phyloP scores from a whole-genome alignment of 148 eudicot species.

The Polygonum maritimum region DNA sequence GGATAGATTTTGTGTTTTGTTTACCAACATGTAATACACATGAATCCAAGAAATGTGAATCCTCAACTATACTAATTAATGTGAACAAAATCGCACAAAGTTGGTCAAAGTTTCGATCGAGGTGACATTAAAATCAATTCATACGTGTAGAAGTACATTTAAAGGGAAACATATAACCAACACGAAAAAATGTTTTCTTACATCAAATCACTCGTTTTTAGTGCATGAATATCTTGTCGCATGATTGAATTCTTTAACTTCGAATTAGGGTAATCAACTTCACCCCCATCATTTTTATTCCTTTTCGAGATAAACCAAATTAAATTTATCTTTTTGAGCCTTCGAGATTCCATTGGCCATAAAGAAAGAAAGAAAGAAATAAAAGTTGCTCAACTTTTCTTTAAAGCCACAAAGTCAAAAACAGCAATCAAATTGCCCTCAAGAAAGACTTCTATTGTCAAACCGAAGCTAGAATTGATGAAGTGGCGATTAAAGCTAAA shows the following conservation, averaged over 20 bases:
- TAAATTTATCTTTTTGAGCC: background rate
- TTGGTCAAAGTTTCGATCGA: too few species aligned
- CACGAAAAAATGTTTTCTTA: background rate
- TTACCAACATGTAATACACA: too few species aligned
- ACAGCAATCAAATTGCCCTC: background rate
- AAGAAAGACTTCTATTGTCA: background rate
- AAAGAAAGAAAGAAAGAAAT: background rate
- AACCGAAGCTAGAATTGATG: background rate
- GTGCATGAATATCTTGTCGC: background rate
- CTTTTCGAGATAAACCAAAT: too few species aligned
- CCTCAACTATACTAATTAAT: too few species aligned
- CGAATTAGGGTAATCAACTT: background rate
- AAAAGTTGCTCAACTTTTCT: background rate
- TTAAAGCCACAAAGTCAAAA: background rate
- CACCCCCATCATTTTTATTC: background rate
- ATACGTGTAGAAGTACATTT: background rate
- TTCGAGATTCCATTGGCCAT: background rate
- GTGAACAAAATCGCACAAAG: too few species aligned
- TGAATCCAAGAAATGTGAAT: too few species aligned
- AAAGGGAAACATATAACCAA: background rate
- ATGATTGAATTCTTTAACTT: background rate
- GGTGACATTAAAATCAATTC: too few species aligned
- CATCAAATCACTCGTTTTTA: background rate
- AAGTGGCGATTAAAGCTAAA: too few species aligned
- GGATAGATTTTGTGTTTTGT: too few species aligned